These are phyloP conservation scores for Sclerotinia minor DNA, from an alignment of 2,329 filamentous ascomycete genomes.

Conservation along the genomic window DNA sequence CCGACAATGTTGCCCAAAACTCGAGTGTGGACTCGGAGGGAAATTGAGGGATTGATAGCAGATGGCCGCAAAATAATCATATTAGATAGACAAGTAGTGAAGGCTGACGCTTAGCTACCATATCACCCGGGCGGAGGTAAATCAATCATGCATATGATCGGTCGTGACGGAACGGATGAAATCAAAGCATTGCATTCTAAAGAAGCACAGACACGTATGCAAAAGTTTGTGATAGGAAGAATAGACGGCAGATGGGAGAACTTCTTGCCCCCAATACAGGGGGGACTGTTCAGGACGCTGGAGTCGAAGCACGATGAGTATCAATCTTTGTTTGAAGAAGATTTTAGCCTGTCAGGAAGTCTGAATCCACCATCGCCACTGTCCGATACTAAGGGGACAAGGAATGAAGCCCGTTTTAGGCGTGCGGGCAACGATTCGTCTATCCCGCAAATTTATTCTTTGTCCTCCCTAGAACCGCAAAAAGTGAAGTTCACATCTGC, in stretches of 20 bases:
- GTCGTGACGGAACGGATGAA: conserved; percentile 91
- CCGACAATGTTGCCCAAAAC: neutral
- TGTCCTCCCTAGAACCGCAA: conserved; percentile 58
- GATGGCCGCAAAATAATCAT: conserved; percentile 78
- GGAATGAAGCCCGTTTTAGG: conserved; percentile 30
- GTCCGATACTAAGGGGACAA: conserved; percentile 36
- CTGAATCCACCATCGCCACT: conserved; percentile 40
- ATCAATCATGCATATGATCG: conserved; percentile 89
- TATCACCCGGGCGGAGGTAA: conserved; percentile 93
- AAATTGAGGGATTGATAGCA: conserved; percentile 80
- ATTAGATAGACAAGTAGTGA: conserved; percentile 75
- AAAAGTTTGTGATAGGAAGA: conserved; percentile 75
- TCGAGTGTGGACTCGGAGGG: conserved; percentile 47
- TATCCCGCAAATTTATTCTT: conserved; percentile 51
- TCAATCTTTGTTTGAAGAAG: conserved; percentile 35
- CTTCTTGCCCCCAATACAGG: conserved; percentile 87
- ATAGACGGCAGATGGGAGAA: conserved; percentile 83
- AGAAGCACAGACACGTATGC: conserved; percentile 76
- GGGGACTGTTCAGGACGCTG: conserved; percentile 63
- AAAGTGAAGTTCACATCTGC: conserved; percentile 61
- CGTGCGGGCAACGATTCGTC: conserved; percentile 23
- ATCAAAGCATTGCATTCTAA: conserved; percentile 89
- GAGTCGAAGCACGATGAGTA: conserved; percentile 36
- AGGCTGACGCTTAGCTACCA: conserved; percentile 81
- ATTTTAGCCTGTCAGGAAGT: conserved; percentile 31